Base-by-base conservation (phyloP, 169 alveolate genomes). In the Babesia divergens region DNA sequence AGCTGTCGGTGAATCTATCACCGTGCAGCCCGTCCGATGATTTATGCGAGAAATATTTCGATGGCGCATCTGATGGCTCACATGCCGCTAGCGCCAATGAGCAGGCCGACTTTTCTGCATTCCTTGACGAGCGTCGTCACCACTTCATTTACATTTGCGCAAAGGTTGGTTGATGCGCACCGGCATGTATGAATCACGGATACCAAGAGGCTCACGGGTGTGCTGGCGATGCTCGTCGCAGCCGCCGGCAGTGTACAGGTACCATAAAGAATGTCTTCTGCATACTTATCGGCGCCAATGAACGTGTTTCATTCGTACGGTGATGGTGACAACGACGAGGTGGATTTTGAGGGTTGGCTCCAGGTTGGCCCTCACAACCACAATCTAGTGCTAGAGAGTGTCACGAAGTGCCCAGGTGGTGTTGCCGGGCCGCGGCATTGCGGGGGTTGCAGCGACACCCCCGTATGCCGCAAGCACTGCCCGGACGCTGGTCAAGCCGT, bases 301-400 rank as follows among this genome's bases (percentile, higher is more conserved):
- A 14, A 22, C 37, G 62, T 37, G 22, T 5, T 62, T 16, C 56
- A 62, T 43, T 32, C 28, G 13, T 65, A 2, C 46, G 72, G 72
- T 56, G 86, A 68, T 18, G 86, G 67, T 42, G 86, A 77, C n/a
- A 59, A 60, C 35, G 71, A 72, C n/a, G 86, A 77, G 75, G 72
- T 77, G 2, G 86, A 77, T 44, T 77, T 77, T 55, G 86, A 77
- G 37, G 86, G 86, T 9, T 77, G 86, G 86, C 34, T 77, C 26
- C 81, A 77, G 49, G 59, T 77, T 16, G 75, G 66, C 4, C 34
- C 56, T 13, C 84, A 35, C 1, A 40, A 38, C 51, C 18, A 34
- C 38, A 56, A 49, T 4, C 4, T 54, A 44, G 34, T 16, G 35
- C 38, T 34, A 0, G 59, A 69, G 16, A 20, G 67, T 34, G 50